Evolutionary conservation across 1,284 basidiomycete species (phyloP), one percentile per base, ranked within the genome.

Genomic region (Sphaerobolus stellatus): DNA sequence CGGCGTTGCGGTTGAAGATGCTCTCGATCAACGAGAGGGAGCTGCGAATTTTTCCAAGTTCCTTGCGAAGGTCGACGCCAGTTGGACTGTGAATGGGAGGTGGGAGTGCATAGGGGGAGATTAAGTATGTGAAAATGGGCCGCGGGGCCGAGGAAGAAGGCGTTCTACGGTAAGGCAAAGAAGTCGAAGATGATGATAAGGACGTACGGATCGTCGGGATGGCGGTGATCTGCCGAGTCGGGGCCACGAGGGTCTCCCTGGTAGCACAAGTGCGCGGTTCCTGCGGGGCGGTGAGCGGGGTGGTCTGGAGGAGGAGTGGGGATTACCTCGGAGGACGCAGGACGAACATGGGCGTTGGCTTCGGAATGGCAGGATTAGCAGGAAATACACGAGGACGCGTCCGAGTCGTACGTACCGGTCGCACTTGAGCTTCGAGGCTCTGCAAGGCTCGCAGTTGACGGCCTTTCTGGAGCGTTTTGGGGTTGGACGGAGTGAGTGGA

Each of bases 361-460:
- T n/a, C n/a, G n/a, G 88, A 89, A 70, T 89, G 90, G 66, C 58
- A 16, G 16, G 33, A 50, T 45, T 50, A 50, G 40, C 30, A 49
- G 45, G 11, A 43, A 43, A 46, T 20, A 28, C 38, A 49, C 40
- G 52, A 7, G 48, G 18, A 7, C 43, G 43, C 25, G 50, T 28
- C 28, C 50, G 51, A 4, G 33, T 5, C 40, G 36, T 27, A 69
- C 70, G 27, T 56, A 87, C 87, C 88, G 83, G 70, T 90, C 89
- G 73, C 88, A 91, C 71, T 91, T 90, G 61, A 91, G 81, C 69
- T 91, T 90, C 75, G 85, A 88, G 64, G 83, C 86, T 65, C 88
- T 80, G 71, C 88, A 91, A 1, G 88, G 88, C 62, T 90, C 88
- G 65, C 88, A 91, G 71, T 91, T 91, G 64, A 91, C 89, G 18